These are phyloP conservation scores for Wilhelminamyces savonicus DNA, from an alignment of 805 yeast genomes.

Conservation along the genomic window DNA sequence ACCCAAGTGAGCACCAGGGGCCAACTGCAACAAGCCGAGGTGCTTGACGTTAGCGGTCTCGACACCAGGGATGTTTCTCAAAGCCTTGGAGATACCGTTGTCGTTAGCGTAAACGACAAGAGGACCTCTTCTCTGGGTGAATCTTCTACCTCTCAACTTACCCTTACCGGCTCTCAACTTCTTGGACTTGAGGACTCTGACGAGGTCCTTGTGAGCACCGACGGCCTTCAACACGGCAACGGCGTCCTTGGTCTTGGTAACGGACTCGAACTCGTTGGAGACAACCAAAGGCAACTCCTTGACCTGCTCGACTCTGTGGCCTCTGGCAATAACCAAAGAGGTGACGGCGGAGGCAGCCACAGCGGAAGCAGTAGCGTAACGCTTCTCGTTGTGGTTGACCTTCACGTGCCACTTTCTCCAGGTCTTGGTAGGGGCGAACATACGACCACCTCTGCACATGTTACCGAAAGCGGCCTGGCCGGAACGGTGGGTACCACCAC, in stretches of 20 bases:
- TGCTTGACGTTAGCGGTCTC: slow-evolving; percentile 91
- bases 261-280: slow-evolving; percentile 84
- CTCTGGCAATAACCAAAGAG: slow-evolving; percentile 98
- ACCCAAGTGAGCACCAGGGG: slow-evolving; percentile 99
- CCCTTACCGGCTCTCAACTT: slow-evolving; percentile 99
- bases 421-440: slow-evolving; percentile 99
- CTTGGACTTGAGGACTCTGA: slow-evolving; percentile 97
- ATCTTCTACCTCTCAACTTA: slow-evolving; percentile 99
- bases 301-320: slow-evolving; percentile 98
- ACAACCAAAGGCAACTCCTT: slow-evolving; percentile 98
- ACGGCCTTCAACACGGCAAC: slow-evolving; percentile 96
- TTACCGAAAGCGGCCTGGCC: slow-evolving; percentile 99
- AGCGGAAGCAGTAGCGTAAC: slow-evolving; percentile 99
- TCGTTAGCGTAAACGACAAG: slow-evolving; percentile 97
- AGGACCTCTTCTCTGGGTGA: slow-evolving; percentile 99
- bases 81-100: slow-evolving; percentile 96
- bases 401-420: slow-evolving; percentile 99
- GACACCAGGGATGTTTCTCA: slow-evolving; percentile 99
- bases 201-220: slow-evolving; percentile 98
- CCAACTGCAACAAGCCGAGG: slow-evolving; percentile 94
- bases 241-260: slow-evolving; percentile 97
- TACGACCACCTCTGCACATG: slow-evolving; percentile 99
- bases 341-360: slow-evolving; percentile 99
- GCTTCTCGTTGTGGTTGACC: slow-evolving; percentile 99
- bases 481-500: slow-evolving; percentile 99